A percentile compares a stretch with the other conserved stretches of the same genome.
phyloP scores from a whole-genome alignment of 176 grass and related monocot species.

The Hordeum marinum region DNA sequence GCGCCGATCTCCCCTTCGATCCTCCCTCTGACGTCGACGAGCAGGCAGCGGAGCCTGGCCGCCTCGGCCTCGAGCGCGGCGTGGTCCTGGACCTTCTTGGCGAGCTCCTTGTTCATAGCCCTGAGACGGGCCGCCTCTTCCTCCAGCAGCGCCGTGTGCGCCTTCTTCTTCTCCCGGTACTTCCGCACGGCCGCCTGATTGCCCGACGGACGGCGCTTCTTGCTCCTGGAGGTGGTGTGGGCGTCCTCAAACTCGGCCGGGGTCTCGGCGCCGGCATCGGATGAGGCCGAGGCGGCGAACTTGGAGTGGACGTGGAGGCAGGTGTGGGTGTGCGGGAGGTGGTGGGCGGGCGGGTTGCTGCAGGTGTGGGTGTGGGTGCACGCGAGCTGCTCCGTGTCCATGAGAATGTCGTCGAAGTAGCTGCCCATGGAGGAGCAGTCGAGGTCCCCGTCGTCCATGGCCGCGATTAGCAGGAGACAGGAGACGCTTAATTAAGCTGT shows the following conservation, averaged over 20 bases:
- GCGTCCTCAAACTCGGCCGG: constrained; percentile 20
- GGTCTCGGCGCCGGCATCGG: neutral
- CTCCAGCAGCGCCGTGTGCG: constrained; percentile 39
- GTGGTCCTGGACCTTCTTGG: constrained; percentile 57
- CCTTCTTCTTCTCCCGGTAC: constrained; percentile 85
- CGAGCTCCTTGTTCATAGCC: constrained; percentile 49
- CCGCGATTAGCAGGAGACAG: neutral
- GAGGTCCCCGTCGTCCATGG: neutral
- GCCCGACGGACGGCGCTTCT: constrained; percentile 6
- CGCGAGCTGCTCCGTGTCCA: constrained; percentile 37
- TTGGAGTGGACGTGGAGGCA: constrained; percentile 82
- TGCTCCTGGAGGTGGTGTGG: constrained; percentile 40
- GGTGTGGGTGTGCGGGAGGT: constrained; percentile 69
- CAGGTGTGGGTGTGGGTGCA: constrained; percentile 84
- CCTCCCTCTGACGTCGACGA: constrained; percentile 70
- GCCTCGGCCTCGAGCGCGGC: constrained; percentile 51
- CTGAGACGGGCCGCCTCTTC: constrained; percentile 53
- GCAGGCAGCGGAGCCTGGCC: constrained; percentile 53
- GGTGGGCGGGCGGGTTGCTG: constrained; percentile 56
- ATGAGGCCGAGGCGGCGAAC: constrained; percentile 32
- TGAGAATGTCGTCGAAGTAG: constrained; percentile 60
- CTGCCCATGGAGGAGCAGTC: constrained; percentile 48
- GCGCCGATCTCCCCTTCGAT: constrained; percentile 78
- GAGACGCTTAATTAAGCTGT: constrained; percentile 19
- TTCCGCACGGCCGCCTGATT: constrained; percentile 66